Base-by-base conservation (phyloP, 257 asterid genomes). In the Marsdenia floribunda region DNA sequence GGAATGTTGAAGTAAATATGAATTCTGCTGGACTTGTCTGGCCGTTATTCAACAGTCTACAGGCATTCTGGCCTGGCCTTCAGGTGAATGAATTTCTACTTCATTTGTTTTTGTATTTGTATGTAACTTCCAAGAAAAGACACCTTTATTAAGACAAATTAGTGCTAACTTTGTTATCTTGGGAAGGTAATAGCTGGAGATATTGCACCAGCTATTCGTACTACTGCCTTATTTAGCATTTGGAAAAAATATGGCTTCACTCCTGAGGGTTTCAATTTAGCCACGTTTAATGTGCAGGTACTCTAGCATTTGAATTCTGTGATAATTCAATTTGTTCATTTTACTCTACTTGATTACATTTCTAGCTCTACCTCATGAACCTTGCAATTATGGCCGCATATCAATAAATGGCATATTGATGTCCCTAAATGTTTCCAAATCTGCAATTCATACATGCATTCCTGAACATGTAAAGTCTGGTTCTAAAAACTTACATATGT, bases 21-120 rank as follows among this genome's bases (percentile, higher is more conserved):
- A 89, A 94, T 81, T 92, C 99, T 37, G 99, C 97, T 52, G 92
- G 96, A 76, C 93, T 94, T 80, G 99, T 94, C 70, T 94, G 99
- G 99, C 99, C 98, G 24, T 83, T 94, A 76, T 94, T 94, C 72
- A 94, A 94, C 82, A 94, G 99, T 81, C 86, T 94, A 78, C 99
- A 94, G 85, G 99, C 99, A 5, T 94, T 94, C 83, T 94, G 99
- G 99, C 99, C 98, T 19, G 99, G 99, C 75, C 98, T 94, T 79
- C 99, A 94, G 99, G 99, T 94, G 78, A 74, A 35, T 71, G 73
- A 66, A 12, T 61, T 73, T 33, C 71, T 54, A 69, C 42, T 53
- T 21, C 10, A 33, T 40, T n/a, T 22, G 35, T 73, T 50, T 72
- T 49, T 49, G 40, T 19, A 15, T 68, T 57, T 26, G 54, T 75